phyloP scores from a whole-genome alignment of 495 filamentous ascomycete species.

The Alectoria sarmentosa region DNA sequence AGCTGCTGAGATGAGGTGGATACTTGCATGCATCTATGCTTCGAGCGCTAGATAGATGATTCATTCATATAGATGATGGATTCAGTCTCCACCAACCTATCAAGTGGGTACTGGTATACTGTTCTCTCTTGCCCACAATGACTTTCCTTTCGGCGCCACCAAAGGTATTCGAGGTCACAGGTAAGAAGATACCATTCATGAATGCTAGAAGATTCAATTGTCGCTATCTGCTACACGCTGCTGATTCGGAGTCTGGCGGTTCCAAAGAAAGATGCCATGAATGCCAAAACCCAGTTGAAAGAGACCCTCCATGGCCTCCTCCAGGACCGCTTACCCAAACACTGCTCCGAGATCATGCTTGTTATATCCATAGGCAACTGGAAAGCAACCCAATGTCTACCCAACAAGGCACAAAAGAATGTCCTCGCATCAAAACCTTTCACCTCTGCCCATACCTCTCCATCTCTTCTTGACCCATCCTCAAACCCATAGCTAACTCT shows the following conservation, averaged over 20 bases:
- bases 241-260: not conserved
- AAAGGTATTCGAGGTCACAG: too few species aligned
- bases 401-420: not conserved
- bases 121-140: too few species aligned
- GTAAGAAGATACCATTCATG: not conserved
- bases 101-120: too few species aligned
- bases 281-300: not conserved
- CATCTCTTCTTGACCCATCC: constrained; percentile 14
- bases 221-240: not conserved
- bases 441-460: constrained; percentile 2
- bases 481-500: constrained; percentile 1
- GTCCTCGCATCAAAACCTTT: constrained; percentile 1
- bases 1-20: not conserved
- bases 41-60: not conserved
- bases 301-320: not conserved
- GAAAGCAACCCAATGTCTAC: not conserved
- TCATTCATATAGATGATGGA: not conserved
- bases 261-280: not conserved
- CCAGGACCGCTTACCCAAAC: not conserved
- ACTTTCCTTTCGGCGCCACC: not conserved
- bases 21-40: not conserved
- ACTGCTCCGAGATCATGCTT: not conserved
- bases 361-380: constrained; percentile 9
- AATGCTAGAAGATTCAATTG: not conserved
- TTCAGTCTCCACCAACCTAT: not conserved